phyloP scores from a whole-genome alignment of 768 basidiomycete genomes.

The Tulasnella sp. region DNA sequence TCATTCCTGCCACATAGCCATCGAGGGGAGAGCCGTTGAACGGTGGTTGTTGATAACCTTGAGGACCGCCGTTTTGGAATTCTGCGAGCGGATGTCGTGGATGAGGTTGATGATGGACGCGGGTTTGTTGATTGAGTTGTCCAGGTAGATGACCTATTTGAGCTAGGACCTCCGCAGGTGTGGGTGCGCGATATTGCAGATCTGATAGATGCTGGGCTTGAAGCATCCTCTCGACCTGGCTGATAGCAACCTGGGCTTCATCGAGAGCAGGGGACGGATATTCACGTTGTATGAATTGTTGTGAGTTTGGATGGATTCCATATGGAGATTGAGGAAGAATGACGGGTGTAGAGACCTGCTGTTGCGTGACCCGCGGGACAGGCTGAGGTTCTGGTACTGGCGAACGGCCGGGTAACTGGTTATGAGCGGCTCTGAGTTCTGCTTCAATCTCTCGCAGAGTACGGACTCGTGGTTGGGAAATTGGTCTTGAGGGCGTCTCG shows the following conservation, averaged over 20 bases:
- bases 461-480: conserved; percentile 31
- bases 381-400: background rate
- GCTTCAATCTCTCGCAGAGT: conserved; percentile 75
- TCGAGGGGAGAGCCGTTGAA: too few species aligned
- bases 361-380: background rate
- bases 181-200: conserved; percentile 18
- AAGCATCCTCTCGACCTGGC: conserved; percentile 9
- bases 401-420: background rate
- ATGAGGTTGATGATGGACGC: conserved; percentile 28
- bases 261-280: too few species aligned
- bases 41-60: too few species aligned
- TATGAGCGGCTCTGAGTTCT: conserved; percentile 34
- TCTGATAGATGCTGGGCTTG: conserved; percentile 10
- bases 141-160: conserved; percentile 26
- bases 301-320: conserved; percentile 10
- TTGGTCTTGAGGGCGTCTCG: background rate
- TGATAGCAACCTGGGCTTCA: background rate
- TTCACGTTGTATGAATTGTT: too few species aligned
- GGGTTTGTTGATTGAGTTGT: conserved; percentile 24
- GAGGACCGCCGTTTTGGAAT: conserved; percentile 9
- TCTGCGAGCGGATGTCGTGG: conserved; percentile 24
- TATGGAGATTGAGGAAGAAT: background rate
- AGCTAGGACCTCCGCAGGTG: conserved; percentile 17
- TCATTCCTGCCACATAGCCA: too few species aligned
- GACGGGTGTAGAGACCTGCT: too few species aligned